A percentile compares a stretch with the other conserved stretches of the same genome.
These are phyloP conservation scores for Zymoseptoria ardabiliae DNA, from an alignment of 2,329 filamentous ascomycete species.

Conservation along the genomic window DNA sequence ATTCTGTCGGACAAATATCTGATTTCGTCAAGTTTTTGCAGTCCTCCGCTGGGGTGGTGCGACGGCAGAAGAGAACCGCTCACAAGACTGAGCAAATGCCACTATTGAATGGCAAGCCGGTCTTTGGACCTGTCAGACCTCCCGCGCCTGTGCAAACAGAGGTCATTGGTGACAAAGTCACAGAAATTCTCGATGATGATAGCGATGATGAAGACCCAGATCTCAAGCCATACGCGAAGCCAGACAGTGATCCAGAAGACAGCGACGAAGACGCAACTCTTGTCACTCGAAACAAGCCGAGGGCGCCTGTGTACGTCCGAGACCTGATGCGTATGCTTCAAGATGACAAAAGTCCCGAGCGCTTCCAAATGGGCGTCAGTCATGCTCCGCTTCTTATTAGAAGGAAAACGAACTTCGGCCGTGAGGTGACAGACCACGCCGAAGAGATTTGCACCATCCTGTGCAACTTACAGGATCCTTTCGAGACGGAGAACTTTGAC, in stretches of 20 bases:
- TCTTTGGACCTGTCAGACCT: slow-evolving; percentile 8
- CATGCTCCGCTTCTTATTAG: slow-evolving; percentile 76
- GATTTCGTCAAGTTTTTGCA: slow-evolving; percentile 35
- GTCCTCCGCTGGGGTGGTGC: not conserved
- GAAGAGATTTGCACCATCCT: slow-evolving; percentile 72
- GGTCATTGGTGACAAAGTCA: slow-evolving; percentile 27
- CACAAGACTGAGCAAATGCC: slow-evolving; percentile 9
- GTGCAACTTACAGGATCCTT: slow-evolving; percentile 76
- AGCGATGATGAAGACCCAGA: slow-evolving; percentile 54
- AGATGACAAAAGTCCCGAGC: slow-evolving; percentile 76
- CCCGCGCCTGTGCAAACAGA: slow-evolving; percentile 20
- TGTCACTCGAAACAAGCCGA: slow-evolving; percentile 73
- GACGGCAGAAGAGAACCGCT: not conserved
- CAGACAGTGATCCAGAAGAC: slow-evolving; percentile 81
- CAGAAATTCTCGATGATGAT: slow-evolving; percentile 25
- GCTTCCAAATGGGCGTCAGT: slow-evolving; percentile 69
- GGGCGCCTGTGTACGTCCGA: slow-evolving; percentile 81
- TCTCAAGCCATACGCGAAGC: slow-evolving; percentile 72
- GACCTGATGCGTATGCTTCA: slow-evolving; percentile 73
- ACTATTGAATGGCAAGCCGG: slow-evolving; percentile 14
- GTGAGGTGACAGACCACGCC: slow-evolving; percentile 76
- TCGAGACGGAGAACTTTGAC: slow-evolving; percentile 70
- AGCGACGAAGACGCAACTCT: slow-evolving; percentile 89
- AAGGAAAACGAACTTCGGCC: slow-evolving; percentile 80
- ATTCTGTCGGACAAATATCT: slow-evolving; percentile 54